phyloP scores from a whole-genome alignment of 177 flowering plant genomes.

The Vitis hybrid region DNA sequence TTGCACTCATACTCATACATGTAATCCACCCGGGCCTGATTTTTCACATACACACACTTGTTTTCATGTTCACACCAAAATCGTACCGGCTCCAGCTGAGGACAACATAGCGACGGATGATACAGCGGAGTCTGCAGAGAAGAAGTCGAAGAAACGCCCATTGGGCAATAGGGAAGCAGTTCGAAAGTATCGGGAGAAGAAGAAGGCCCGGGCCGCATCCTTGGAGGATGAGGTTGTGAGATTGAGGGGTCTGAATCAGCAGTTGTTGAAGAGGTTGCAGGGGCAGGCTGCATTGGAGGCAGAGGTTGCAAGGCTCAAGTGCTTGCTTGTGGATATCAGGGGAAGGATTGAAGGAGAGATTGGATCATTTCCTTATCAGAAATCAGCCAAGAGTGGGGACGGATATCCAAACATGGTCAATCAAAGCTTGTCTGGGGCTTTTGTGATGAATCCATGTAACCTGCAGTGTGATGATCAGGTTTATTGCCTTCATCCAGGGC shows the following conservation, averaged over 20 bases:
- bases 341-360: conserved; percentile 95
- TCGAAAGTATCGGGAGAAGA: conserved; percentile 94
- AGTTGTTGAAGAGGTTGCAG: conserved; percentile 78
- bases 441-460: conserved; percentile 70
- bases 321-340: conserved; percentile 90
- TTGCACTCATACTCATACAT: conserved; percentile 83
- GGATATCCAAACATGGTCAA: conserved; percentile 20
- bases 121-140: conserved; percentile 71
- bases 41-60: conserved; percentile 90
- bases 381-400: conserved; percentile 15
- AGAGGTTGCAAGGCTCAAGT: conserved; percentile 85
- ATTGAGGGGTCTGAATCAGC: conserved; percentile 79
- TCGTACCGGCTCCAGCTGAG: conserved; percentile 57
- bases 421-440: conserved; percentile 32
- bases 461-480: conserved; percentile 71
- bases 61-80: conserved; percentile 90
- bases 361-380: conserved; percentile 88
- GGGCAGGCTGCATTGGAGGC: conserved; percentile 87
- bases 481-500: conserved; percentile 60
- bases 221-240: conserved; percentile 86
- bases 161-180: conserved; percentile 90
- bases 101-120: conserved; percentile 62
- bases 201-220: conserved; percentile 80
- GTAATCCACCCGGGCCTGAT: conserved; percentile 96
- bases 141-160: conserved; percentile 67